These are phyloP conservation scores for Colletotrichum sp. DNA, from an alignment of 2,329 filamentous ascomycete genomes.

Conservation along the genomic window DNA sequence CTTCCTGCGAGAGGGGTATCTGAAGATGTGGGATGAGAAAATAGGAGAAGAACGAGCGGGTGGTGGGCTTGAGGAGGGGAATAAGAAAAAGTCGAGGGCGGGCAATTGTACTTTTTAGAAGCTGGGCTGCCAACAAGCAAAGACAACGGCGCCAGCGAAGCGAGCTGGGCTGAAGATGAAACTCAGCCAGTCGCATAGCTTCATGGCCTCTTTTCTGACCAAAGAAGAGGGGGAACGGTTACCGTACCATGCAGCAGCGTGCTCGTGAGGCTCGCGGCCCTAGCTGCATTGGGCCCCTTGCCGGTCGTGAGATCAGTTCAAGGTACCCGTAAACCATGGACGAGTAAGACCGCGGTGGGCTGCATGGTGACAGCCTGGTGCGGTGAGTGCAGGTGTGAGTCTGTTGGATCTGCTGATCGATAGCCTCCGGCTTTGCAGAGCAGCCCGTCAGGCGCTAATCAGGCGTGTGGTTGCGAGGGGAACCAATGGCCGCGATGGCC, in stretches of 20 bases:
- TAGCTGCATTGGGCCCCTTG: slow-evolving; percentile 1
- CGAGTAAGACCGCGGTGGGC: not conserved
- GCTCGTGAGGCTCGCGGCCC: not conserved
- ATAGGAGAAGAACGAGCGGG: not conserved
- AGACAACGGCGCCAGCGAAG: not conserved
- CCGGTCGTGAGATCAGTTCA: not conserved
- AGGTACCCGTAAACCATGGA: not conserved
- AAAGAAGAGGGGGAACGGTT: not conserved
- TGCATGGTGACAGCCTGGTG: not conserved
- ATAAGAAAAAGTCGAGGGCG: not conserved
- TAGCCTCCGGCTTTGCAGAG: not conserved
- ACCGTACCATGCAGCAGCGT: slow-evolving; percentile 6
- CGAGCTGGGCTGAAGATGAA: slow-evolving; percentile 16
- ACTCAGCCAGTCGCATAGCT: slow-evolving; percentile 17
- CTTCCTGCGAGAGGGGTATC: not conserved
- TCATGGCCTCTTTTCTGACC: not conserved
- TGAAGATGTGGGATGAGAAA: not conserved
- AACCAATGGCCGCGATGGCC: slow-evolving; percentile 13
- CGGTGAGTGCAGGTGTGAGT: not conserved
- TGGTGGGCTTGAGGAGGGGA: not conserved
- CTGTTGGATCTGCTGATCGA: slow-evolving; percentile 18
- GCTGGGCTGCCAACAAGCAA: not conserved
- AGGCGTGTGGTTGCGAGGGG: not conserved
- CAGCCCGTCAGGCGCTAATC: slow-evolving; percentile 4
- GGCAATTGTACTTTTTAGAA: not conserved